phyloP scores from a whole-genome alignment of 345 rosid genomes.

The Arabidopsis arenosa region DNA sequence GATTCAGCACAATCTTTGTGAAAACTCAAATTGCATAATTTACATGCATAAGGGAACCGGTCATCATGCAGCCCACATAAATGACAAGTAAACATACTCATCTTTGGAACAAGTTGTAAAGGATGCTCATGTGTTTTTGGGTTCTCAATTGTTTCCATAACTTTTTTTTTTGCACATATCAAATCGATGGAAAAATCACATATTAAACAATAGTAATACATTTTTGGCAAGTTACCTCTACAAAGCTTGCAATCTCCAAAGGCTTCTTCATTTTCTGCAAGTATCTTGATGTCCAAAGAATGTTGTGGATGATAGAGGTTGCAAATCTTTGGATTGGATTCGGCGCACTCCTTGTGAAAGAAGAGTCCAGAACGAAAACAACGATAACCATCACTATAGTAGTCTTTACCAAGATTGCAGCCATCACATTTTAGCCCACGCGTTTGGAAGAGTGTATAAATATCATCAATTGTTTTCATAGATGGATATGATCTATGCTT shows the following conservation, averaged over 20 bases:
- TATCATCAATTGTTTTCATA: too few relatives aligned
- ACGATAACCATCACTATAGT: not conserved
- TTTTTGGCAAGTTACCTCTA: not conserved
- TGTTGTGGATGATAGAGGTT: not conserved
- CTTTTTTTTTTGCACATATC: not conserved
- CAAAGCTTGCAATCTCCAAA: not conserved
- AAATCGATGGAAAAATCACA: not conserved
- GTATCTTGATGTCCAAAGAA: not conserved
- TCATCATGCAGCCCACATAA: slow-evolving; percentile 22
- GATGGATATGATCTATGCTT: too few relatives aligned
- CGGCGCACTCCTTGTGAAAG: not conserved
- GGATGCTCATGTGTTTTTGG: slow-evolving; percentile 2
- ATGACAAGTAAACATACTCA: slow-evolving; percentile 18
- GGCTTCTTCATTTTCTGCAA: not conserved
- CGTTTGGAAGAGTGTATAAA: not conserved
- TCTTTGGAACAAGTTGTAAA: slow-evolving; percentile 13
- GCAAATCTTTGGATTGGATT: not conserved
- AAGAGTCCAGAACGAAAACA: not conserved
- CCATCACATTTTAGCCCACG: not conserved
- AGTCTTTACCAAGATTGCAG: not conserved
- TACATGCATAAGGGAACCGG: slow-evolving; percentile 25
- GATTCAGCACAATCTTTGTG: slow-evolving; percentile 31
- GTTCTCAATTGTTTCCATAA: not conserved
- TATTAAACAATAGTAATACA: not conserved
- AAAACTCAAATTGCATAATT: slow-evolving; percentile 23